These are phyloP conservation scores for Nannochloropsis gaditana DNA, from an alignment of 108 stramenopile genomes.

Conservation along the genomic window DNA sequence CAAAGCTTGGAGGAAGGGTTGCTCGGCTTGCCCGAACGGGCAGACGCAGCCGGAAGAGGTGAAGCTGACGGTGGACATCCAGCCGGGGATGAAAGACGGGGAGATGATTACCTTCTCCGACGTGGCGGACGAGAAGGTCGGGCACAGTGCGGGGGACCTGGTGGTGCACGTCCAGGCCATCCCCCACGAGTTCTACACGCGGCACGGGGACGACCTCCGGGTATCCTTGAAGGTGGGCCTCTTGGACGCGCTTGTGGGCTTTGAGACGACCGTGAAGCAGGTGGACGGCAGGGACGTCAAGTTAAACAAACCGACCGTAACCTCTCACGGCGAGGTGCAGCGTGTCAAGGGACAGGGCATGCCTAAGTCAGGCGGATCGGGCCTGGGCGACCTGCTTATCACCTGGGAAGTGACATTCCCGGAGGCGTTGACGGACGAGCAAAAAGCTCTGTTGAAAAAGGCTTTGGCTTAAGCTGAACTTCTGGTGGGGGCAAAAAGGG, in stretches of 20 bases:
- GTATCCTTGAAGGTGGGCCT: slow-evolving; percentile 54
- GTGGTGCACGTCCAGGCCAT: slow-evolving; percentile 52
- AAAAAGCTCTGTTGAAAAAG: slow-evolving; percentile 26
- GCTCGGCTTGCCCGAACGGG: slow-evolving; percentile 76
- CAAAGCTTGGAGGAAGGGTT: slow-evolving; percentile 79
- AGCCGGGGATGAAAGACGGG: slow-evolving; percentile 69
- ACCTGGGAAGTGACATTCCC: slow-evolving; percentile 49
- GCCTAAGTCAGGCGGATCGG: slow-evolving; percentile 48
- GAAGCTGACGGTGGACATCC: slow-evolving; percentile 77
- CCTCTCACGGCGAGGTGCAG: slow-evolving; percentile 49
- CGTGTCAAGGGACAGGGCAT: slow-evolving; percentile 56
- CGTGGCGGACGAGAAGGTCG: slow-evolving; percentile 54
- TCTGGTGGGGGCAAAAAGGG: neutral
- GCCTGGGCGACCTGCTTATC: slow-evolving; percentile 41
- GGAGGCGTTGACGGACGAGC: slow-evolving; percentile 18
- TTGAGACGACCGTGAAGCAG: slow-evolving; percentile 48
- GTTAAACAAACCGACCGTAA: slow-evolving; percentile 40
- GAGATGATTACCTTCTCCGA: slow-evolving; percentile 68
- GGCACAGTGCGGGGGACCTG: slow-evolving; percentile 56
- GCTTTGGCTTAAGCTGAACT: slow-evolving; percentile 18
- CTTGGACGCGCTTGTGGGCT: slow-evolving; percentile 59
- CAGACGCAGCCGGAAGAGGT: slow-evolving; percentile 86
- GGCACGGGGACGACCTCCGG: slow-evolving; percentile 57
- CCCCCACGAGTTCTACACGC: slow-evolving; percentile 48
- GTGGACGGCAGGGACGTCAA: slow-evolving; percentile 56